A percentile compares a stretch with the other conserved stretches of the same genome.
Conservation (phyloP, 2,329 filamentous ascomycete species). For the Ceratocystis colombiana region DNA sequence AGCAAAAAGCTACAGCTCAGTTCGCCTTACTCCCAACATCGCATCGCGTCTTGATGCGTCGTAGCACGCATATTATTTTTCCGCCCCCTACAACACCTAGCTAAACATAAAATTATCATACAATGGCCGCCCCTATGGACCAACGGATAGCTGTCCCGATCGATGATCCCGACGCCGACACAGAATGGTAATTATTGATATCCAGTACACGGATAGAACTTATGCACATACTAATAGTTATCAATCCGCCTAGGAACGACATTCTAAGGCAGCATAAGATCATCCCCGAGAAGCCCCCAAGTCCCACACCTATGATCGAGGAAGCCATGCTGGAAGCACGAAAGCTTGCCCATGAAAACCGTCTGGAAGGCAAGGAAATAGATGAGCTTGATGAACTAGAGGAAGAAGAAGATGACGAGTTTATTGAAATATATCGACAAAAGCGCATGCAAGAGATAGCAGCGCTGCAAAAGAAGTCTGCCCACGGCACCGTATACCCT, state of each 20-base stretch:
- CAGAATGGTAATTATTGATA: conserved; percentile 64
- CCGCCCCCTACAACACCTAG: not conserved
- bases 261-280: conserved; percentile 93
- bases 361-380: conserved; percentile 85
- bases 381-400: conserved; percentile 90
- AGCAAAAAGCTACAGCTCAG: not conserved
- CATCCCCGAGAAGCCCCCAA: conserved; percentile 95
- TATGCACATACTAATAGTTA: not conserved
- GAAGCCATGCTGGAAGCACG: conserved; percentile 82
- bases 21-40: not conserved
- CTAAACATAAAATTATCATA: not conserved
- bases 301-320: conserved; percentile 90
- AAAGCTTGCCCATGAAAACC: conserved; percentile 76
- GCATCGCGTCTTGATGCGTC: conserved; percentile 1
- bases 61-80: not conserved
- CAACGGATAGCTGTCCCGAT: conserved; percentile 70
- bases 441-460: conserved; percentile 79
- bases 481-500: conserved; percentile 86
- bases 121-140: conserved; percentile 53
- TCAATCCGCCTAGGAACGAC: conserved; percentile 62
- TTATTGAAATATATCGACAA: conserved; percentile 76
- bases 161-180: conserved; percentile 92
- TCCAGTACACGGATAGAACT: not conserved
- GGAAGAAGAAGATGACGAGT: conserved; percentile 88
- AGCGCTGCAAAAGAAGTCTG: conserved; percentile 60